Conservation (phyloP, 2,329 filamentous ascomycete species). For the Fusarium veterinarium region DNA sequence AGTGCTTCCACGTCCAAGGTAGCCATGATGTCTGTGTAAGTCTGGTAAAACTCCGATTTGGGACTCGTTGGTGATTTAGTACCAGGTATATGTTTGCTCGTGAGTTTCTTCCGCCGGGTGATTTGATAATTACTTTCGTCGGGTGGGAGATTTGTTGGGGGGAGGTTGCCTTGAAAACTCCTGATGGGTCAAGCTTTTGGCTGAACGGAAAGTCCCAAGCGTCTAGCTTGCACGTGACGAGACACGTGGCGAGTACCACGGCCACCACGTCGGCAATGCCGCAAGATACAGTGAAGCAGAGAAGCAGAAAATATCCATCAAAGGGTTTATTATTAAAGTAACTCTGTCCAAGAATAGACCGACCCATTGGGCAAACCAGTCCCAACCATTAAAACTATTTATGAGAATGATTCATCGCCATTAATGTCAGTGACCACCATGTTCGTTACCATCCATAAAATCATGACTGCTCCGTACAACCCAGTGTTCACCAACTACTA, state of each 20-base stretch:
- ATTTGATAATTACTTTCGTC: constrained; percentile 24
- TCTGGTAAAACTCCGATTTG: constrained; percentile 10
- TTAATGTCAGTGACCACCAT: constrained; percentile 41
- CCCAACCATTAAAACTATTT: constrained; percentile 42
- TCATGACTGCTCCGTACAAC: constrained; percentile 39
- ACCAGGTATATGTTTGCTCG: background rate
- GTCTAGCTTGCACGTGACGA: constrained; percentile 32
- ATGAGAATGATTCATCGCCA: constrained; percentile 37
- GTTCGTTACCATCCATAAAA: constrained; percentile 44
- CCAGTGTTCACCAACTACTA: constrained; percentile 34
- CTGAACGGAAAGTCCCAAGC: constrained; percentile 13
- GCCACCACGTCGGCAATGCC: constrained; percentile 12
- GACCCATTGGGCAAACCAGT: constrained; percentile 35
- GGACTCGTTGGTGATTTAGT: constrained; percentile 12
- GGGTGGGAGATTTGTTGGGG: constrained; percentile 16
- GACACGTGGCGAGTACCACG: constrained; percentile 32
- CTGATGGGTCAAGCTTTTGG: constrained; percentile 39
- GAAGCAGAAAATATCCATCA: background rate
- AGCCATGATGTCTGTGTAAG: constrained; percentile 55
- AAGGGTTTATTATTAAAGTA: constrained; percentile 34
- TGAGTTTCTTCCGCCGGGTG: constrained; percentile 10
- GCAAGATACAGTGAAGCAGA: background rate
- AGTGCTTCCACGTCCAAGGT: constrained; percentile 85
- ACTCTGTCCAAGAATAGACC: constrained; percentile 33
- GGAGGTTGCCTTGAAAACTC: constrained; percentile 36